Base-by-base conservation (phyloP, 768 basidiomycete genomes). In the Botryobasidium botryosum region DNA sequence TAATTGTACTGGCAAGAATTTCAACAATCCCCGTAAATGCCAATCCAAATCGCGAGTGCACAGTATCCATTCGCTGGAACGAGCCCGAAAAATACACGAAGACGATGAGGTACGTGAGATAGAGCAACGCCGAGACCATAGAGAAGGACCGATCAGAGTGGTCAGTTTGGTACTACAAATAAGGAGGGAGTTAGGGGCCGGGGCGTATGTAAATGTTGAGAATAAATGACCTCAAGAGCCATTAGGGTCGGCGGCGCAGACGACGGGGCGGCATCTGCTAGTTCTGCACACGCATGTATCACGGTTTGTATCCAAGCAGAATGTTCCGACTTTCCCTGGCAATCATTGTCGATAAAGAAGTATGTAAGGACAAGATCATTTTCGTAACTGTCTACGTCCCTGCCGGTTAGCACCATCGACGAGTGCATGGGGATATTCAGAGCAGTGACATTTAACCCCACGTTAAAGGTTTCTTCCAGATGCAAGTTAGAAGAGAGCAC, bases 11-110 rank as follows among this genome's bases (percentile, higher is more conserved):
- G 47, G 85, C 87, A 5, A 79, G 66, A 35, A 96, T 78, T 62
- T 96, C 88, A 18, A 92, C 80, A 24, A 91, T 66, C 10, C 88
- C 92, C 2, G 92, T 96, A 58, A 96, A 83, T 1, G 86, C 83
- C 26, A 99, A 64, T 60, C 92, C 92, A 44, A 86, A 68, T 35
- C 85, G 75, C 4, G 85, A 90, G 61, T 99, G 92, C 7, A 94
- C 81, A 10, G 77, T 77, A 48, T 76, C 69, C 73, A 86, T 82
- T 35, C 72, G 69, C 45, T 76, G 69, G 62, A 88, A 71, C 33
- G 77, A 77, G 63, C 76, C 75, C 31, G 68, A 72, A 48, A 87
- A 83, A 52, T 85, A 86, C 6, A 69, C 67, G 50, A 76, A 69
- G 57, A 90, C 83, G 28, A 74, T 68, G 20, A 73, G 61, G 61